A percentile compares a stretch with the other conserved stretches of the same genome.
Conservation (phyloP, 176 grass and related monocot species). For the Tillandsia leiboldiana region DNA sequence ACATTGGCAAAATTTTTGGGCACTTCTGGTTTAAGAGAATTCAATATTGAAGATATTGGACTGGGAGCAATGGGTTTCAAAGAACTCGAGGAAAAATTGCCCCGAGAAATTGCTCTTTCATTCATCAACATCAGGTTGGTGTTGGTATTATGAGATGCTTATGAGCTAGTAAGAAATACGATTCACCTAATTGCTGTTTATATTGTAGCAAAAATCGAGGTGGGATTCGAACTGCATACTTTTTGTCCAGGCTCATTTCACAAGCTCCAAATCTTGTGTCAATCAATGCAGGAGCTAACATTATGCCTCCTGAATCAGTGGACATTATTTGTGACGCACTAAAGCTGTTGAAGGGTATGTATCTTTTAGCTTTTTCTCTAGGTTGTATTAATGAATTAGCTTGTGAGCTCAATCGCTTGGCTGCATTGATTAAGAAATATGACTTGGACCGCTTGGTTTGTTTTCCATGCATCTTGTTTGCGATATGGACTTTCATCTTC, state of each 20-base stretch:
- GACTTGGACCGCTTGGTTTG: background rate
- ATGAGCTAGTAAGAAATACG: background rate
- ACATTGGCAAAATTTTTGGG: conserved; percentile 47
- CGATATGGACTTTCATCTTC: too few species aligned
- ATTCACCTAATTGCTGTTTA: background rate
- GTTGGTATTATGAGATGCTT: background rate
- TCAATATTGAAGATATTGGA: conserved; percentile 52
- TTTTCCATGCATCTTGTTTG: too few species aligned
- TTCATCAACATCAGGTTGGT: conserved; percentile 59
- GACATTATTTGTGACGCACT: conserved; percentile 31
- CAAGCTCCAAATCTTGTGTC: conserved; percentile 28
- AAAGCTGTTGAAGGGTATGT: conserved; percentile 23
- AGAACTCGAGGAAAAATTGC: conserved; percentile 43
- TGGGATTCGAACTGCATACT: conserved; percentile 26
- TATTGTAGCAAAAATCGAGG: conserved; percentile 46
- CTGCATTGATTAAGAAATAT: background rate
- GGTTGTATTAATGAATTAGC: background rate
- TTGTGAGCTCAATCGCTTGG: background rate
- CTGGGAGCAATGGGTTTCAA: conserved; percentile 48
- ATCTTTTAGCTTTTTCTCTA: background rate
- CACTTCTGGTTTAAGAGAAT: conserved; percentile 30
- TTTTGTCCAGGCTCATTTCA: conserved; percentile 25
- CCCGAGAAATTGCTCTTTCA: conserved; percentile 29
- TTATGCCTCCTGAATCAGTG: conserved; percentile 38
- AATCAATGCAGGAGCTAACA: conserved; percentile 34